phyloP scores from a whole-genome alignment of 768 basidiomycete species.

The Hysterangium stoloniferum region DNA sequence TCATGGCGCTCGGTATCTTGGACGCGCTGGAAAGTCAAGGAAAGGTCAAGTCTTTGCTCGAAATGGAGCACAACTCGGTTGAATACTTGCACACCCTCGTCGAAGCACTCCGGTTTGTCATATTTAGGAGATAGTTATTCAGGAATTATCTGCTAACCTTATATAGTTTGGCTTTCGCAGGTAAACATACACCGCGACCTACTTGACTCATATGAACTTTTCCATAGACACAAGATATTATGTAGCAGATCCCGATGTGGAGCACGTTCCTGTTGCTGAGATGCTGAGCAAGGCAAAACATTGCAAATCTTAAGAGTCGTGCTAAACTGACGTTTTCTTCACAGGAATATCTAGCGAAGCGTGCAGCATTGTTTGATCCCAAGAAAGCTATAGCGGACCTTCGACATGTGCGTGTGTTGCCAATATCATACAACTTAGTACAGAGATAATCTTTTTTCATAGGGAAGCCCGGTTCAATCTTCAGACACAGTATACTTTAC shows the following conservation, averaged over 20 bases:
- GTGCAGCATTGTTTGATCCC: slow-evolving; percentile 77
- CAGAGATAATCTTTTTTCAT: neutral
- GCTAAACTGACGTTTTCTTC: slow-evolving; percentile 2
- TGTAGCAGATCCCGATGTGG: slow-evolving; percentile 83
- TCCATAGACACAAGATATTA: slow-evolving; percentile 74
- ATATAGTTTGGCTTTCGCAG: slow-evolving; percentile 53
- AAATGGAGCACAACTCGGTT: slow-evolving; percentile 85
- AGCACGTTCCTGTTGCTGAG: slow-evolving; percentile 69
- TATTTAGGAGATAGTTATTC: slow-evolving; percentile 11
- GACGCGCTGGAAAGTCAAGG: slow-evolving; percentile 77
- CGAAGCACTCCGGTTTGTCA: slow-evolving; percentile 67
- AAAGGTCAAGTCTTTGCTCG: slow-evolving; percentile 55
- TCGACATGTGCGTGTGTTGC: slow-evolving; percentile 43
- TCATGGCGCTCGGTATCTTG: slow-evolving; percentile 88
- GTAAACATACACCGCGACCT: slow-evolving; percentile 34
- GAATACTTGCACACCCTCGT: slow-evolving; percentile 85
- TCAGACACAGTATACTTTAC: slow-evolving; percentile 96
- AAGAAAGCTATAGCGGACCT: slow-evolving; percentile 55
- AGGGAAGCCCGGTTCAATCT: slow-evolving; percentile 78
- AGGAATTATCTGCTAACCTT: slow-evolving; percentile 35
- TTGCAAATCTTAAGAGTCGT: neutral
- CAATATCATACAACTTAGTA: neutral
- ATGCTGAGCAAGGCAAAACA: slow-evolving; percentile 70
- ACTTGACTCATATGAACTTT: neutral
- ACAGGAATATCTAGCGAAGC: slow-evolving; percentile 74